A percentile compares a stretch with the other conserved stretches of the same genome.
Evolutionary conservation across 2,329 filamentous ascomycete species (phyloP).

Genomic region (Coniochaeta ligniaria): DNA sequence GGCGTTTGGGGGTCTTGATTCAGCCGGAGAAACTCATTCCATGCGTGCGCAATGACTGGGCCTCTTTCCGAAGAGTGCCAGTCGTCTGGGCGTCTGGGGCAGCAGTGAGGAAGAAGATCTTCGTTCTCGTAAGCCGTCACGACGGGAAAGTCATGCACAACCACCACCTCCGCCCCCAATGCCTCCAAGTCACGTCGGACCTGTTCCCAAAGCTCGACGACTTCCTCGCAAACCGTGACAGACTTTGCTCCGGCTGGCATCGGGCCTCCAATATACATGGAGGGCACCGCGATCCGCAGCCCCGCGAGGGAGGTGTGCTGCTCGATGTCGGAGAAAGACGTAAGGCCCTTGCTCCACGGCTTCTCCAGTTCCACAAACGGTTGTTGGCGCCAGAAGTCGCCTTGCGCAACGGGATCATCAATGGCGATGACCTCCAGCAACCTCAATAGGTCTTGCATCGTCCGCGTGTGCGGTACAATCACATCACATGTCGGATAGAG

Average conservation of each 20-base stretch:
- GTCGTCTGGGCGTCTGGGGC: slow-evolving; percentile 25
- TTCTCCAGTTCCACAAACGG: slow-evolving; percentile 28
- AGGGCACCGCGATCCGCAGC: slow-evolving; percentile 40
- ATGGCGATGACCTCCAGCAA: slow-evolving; percentile 40
- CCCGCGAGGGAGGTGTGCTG: slow-evolving; percentile 29
- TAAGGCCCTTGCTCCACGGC: slow-evolving; percentile 24
- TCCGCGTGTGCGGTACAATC: slow-evolving; percentile 43
- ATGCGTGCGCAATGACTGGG: slow-evolving; percentile 40
- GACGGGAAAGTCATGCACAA: slow-evolving; percentile 33
- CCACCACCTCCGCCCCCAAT: slow-evolving; percentile 32
- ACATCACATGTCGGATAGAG: slow-evolving; percentile 50
- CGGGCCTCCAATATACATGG: slow-evolving; percentile 39
- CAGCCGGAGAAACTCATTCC: slow-evolving; percentile 39
- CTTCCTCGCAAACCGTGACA: slow-evolving; percentile 11
- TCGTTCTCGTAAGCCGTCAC: slow-evolving; percentile 33
- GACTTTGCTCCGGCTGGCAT: slow-evolving; percentile 11
- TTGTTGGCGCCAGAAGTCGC: slow-evolving; percentile 51
- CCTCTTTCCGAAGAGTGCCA: slow-evolving; percentile 40
- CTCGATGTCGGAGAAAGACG: slow-evolving; percentile 14
- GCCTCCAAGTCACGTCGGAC: slow-evolving; percentile 27
- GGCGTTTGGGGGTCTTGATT: slow-evolving; percentile 31
- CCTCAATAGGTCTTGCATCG: slow-evolving; percentile 39
- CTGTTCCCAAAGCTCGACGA: slow-evolving; percentile 19
- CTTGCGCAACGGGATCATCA: slow-evolving; percentile 28
- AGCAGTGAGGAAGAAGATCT: slow-evolving; percentile 26